Evolutionary conservation across 768 basidiomycete species (phyloP), one percentile per base, ranked within the genome.

Genomic region (Mycena galericulata): DNA sequence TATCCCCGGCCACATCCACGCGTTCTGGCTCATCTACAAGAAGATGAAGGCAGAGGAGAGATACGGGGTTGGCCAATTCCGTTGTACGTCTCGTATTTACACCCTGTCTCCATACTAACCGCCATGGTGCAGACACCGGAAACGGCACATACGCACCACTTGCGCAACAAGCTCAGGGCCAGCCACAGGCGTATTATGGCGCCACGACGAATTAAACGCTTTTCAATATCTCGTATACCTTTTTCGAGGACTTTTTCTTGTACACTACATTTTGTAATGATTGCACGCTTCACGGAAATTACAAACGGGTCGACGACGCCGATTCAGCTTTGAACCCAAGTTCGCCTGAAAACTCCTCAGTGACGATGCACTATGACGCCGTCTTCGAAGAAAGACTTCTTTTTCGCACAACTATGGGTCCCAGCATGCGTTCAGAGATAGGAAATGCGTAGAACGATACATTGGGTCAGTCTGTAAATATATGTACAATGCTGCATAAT

Each of bases 1-100:
- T 78, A 77, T 94, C 59, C 92, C 93, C 0, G 92, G 86, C n/a
- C 82, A 84, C 46, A 80, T 87, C 50, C 94, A 96, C 75, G 92
- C 93, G 2, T 95, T 95, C 82, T 95, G 92, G 92, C 85, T 97
- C 58, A 95, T 96, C 63, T 95, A 95, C 82, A 91, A 86, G 86
- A 92, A 92, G 86, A 95, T 95, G 86, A 86, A 93, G 73, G 95
- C 94, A 0, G 92, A 94, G 73, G 93, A 94, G 73, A 85, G 84
- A 45, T 97, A 93, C 74, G 95, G 95, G 15, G 79, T 76, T 7
- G 93, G 92, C 22, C 91, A 91, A 34, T 96, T 89, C 82, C 78
- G 84, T 57, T 96, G 94, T 94, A 75, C 75, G 94, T 86, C 11
- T 40, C n/a, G 43, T 40, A 24, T 55, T 22, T 2, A 17, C 24